These are phyloP conservation scores for Mortierella sp. DNA, from an alignment of 371 early-diverging fungal species.

Conservation along the genomic window DNA sequence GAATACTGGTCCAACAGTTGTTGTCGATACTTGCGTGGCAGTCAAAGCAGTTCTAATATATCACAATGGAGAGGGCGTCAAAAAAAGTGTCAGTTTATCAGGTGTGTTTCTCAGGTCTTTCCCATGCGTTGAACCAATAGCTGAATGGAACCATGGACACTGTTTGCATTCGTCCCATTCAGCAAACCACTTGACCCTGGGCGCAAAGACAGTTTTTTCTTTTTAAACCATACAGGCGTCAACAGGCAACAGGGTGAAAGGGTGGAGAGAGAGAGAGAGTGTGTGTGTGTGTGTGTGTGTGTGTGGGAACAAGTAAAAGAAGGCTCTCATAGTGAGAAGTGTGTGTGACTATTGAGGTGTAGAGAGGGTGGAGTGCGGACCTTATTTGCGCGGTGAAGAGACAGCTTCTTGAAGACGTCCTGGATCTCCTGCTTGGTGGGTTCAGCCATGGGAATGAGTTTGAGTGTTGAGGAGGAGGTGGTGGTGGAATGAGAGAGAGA, in stretches of 20 bases:
- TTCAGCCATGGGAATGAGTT: conserved; percentile 62
- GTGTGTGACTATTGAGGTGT: neutral
- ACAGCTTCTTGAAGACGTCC: conserved; percentile 84
- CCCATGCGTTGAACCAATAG: neutral
- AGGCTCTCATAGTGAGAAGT: conserved; percentile 2
- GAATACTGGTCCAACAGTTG: conserved; percentile 96
- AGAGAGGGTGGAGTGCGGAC: conserved; percentile 57
- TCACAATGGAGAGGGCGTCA: neutral
- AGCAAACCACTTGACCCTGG: neutral
- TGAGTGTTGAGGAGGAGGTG: neutral
- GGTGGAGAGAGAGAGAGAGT: no score
- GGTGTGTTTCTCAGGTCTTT: neutral
- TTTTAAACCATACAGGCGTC: neutral
- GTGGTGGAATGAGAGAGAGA: neutral
- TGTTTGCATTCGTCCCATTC: neutral
- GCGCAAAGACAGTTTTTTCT: neutral
- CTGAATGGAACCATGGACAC: neutral
- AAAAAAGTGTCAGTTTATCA: neutral
- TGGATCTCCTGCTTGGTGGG: conserved; percentile 84
- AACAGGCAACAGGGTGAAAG: neutral
- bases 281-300: neutral
- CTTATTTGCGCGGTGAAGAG: conserved; percentile 85
- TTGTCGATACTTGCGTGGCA: conserved; percentile 92
- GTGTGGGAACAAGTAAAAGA: neutral
- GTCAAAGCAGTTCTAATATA: conserved; percentile 92